Base-by-base conservation (phyloP, 768 basidiomycete species). In the Hortiboletus flavorubellus region DNA sequence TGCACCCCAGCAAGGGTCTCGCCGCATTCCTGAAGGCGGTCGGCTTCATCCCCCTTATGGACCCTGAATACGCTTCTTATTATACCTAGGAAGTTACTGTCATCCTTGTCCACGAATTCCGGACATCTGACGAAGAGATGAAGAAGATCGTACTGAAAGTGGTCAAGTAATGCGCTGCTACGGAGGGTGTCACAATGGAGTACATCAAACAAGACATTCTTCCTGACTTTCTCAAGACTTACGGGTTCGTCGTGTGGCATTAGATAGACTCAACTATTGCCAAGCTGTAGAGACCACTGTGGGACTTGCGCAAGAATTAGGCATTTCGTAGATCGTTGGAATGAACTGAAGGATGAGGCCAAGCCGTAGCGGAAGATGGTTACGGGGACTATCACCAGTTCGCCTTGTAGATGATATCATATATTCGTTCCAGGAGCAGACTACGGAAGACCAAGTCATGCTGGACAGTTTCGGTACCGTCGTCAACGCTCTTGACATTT, bases 61-160 rank as follows among this genome's bases (percentile, higher is more conserved):
- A 99, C 68, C 94, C 97, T 46, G 96, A 99, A 77, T 98, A 98
- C 65, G 97, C 96, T 12, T 95, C 93, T 15, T 98, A 98, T 76
- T 99, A 99, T 72, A 98, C 95, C 46, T 95, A 96, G 73, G 96
- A 98, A 77, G 93, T 96, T 52, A 95, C 91, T 11, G 89, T 94
- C 60, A 95, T 96, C 68, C 88, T 96, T 53, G 95, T 96, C 59
- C 93, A 97, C 67, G 96, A 98, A 75, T 98, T 98, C 78, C 94
- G 96, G 71, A 97, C 95, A 6, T 96, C 96, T 9, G 97, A 99
- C 70, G 97, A 99, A 72, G 97, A 99, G 78, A 99, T 99, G 97
- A 96, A 98, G 83, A 97, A 98, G 80, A 98, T 98, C 61, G 97
- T 99, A 6, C 75, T 99, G 48, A 98, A 98, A 72, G 97, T 99